Evolutionary conservation across 179 eudicot genomes (phyloP), one percentile per base, ranked within the genome.

Genomic region (Actinidia chinensis): DNA sequence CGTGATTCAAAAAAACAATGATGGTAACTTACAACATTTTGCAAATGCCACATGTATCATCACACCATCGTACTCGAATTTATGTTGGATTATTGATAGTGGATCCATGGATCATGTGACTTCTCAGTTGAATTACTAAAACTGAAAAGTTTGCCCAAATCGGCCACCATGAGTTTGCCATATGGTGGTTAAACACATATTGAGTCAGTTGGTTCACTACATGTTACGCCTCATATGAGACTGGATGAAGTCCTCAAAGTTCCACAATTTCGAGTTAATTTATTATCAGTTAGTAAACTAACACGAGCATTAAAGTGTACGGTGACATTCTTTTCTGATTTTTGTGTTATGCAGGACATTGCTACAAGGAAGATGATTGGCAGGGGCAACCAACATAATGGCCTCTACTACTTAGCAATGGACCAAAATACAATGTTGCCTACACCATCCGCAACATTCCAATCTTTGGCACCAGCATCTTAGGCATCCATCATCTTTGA

Each of bases 81-180:
- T 71, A 51, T 1, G 47, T 28, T 71, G 25, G 60, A 52, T 71
- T 33, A 28, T 71, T 18, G 75, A 71, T 28, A 71, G 46, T 15
- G 46, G 75, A 52, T 61, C 61, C 75, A 71, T 46, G 15, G 75
- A 71, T 28, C 75, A 71, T 28, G 75, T 71, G 44, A 51, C 61
- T 51, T 51, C 47, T 71, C 23, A 17, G 18, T 28, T 33, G 43
- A 71, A 8, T 52, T 51, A 33, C 6, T 28, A 28, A 10, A 71
- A 14, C 15, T 7, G 50, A 28, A 23, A 36, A 7, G 47, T 71
- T 15, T 52, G 61, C 47, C 46, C 4, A 51, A 17, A 14, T 14
- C 46, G 4, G 8, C 25, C 2, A 71, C 20, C 14, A 33, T 51
- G 51, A 10, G 43, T 4, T 51, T 52, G 46, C 75, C 23, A 8